These are phyloP conservation scores for Helicocarpus griseus DNA, from an alignment of 2,329 filamentous ascomycete species.

Conservation along the genomic window DNA sequence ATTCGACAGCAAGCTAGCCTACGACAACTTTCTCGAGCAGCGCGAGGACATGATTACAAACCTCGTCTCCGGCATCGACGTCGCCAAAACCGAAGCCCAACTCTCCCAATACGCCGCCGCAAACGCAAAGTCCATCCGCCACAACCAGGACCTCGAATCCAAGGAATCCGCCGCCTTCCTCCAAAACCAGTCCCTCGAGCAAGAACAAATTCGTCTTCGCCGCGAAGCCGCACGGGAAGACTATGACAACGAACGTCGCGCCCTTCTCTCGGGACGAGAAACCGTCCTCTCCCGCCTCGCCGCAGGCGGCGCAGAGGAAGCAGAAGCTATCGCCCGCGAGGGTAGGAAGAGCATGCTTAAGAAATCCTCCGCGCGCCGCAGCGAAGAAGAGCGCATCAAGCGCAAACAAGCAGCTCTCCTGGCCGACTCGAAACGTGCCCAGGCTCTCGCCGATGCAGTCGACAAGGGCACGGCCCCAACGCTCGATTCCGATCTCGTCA, in stretches of 20 bases:
- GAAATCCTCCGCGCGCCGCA: slow-evolving; percentile 55
- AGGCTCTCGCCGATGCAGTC: slow-evolving; percentile 13
- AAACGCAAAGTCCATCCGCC: slow-evolving; percentile 51
- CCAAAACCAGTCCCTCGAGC: slow-evolving; percentile 46
- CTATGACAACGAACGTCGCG: slow-evolving; percentile 59
- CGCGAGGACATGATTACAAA: slow-evolving; percentile 88
- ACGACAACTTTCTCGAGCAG: slow-evolving; percentile 89
- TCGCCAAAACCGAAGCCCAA: slow-evolving; percentile 51
- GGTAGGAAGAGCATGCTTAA: slow-evolving; percentile 56
- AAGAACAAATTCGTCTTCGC: slow-evolving; percentile 55
- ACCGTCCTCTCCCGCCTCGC: slow-evolving; percentile 63
- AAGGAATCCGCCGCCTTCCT: slow-evolving; percentile 40
- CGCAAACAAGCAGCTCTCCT: slow-evolving; percentile 34
- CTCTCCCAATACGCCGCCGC: slow-evolving; percentile 63
- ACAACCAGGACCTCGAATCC: slow-evolving; percentile 40
- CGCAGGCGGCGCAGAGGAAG: slow-evolving; percentile 49
- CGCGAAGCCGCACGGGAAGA: slow-evolving; percentile 56
- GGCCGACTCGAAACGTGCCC: slow-evolving; percentile 22
- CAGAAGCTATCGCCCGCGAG: slow-evolving; percentile 45
- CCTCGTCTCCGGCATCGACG: slow-evolving; percentile 62
- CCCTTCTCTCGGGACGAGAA: slow-evolving; percentile 53
- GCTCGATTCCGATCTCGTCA: slow-evolving; percentile 50
- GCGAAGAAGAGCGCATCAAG: slow-evolving; percentile 40
- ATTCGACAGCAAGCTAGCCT: slow-evolving; percentile 73
- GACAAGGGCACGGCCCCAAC: slow-evolving; percentile 12